Conservation (phyloP, 2,329 filamentous ascomycete genomes). For the Echinosphaeria canescens region DNA sequence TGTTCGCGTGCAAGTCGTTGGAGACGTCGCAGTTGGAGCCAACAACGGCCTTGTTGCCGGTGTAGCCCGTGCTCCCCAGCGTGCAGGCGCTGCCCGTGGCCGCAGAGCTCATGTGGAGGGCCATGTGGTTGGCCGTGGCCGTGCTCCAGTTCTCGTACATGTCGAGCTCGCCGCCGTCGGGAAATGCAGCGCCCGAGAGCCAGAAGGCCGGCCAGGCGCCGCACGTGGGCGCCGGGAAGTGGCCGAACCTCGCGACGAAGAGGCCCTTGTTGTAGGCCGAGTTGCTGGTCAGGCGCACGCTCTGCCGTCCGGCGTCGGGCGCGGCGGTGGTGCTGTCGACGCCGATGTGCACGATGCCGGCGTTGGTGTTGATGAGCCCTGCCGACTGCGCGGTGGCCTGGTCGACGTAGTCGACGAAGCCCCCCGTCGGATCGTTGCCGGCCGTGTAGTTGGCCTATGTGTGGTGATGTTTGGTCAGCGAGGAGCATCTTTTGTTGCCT, state of each 20-base stretch:
- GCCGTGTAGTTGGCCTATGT: slow-evolving; percentile 5
- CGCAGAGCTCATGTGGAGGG: slow-evolving; percentile 33
- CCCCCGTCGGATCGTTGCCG: slow-evolving; percentile 34
- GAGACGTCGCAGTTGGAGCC: no score
- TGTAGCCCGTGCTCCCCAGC: slow-evolving; percentile 14
- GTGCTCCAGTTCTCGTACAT: slow-evolving; percentile 46
- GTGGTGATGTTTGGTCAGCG: not conserved
- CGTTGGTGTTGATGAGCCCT: slow-evolving; percentile 12
- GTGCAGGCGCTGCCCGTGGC: slow-evolving; percentile 13
- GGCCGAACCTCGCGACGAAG: slow-evolving; percentile 45
- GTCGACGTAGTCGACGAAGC: slow-evolving; percentile 34
- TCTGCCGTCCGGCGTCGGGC: slow-evolving; percentile 15
- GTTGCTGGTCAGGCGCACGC: slow-evolving; percentile 43
- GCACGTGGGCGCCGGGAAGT: slow-evolving; percentile 44
- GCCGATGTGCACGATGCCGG: slow-evolving; percentile 15
- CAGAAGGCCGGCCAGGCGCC: slow-evolving; percentile 54
- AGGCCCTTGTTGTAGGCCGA: slow-evolving; percentile 41
- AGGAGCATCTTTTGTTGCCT: no score
- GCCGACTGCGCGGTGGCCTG: slow-evolving; percentile 11
- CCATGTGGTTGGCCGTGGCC: slow-evolving; percentile 28
- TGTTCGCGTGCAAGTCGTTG: slow-evolving; percentile 12
- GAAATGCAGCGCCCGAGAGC: slow-evolving; percentile 32
- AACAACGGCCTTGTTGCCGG: slow-evolving; percentile 15
- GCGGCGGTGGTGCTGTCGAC: slow-evolving; percentile 12
- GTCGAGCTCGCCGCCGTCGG: slow-evolving; percentile 40